Conservation (phyloP, 345 rosid genomes). For the Eucalyptus cloeziana region DNA sequence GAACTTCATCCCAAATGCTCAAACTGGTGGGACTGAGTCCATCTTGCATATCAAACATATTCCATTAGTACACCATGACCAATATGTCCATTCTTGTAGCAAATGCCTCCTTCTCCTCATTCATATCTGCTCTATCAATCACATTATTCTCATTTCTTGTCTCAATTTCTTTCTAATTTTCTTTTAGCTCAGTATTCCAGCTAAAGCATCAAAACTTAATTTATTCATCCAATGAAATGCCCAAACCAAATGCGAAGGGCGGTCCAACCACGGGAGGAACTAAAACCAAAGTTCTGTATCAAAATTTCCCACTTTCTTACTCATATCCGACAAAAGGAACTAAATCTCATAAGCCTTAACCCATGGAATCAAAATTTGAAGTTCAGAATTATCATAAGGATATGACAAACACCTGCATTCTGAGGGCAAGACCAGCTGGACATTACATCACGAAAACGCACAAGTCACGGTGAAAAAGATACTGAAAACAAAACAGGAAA, state of each 20-base stretch:
- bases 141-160: background rate
- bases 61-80: background rate
- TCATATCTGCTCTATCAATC: background rate
- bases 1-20: background rate
- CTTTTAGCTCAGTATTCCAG: background rate
- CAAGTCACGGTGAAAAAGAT: background rate
- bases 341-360: background rate
- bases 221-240: background rate
- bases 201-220: background rate
- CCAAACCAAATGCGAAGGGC: background rate
- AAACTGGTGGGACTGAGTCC: background rate
- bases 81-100: background rate
- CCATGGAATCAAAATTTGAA: background rate
- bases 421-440: background rate
- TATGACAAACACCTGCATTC: background rate
- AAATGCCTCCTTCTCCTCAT: background rate
- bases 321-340: background rate
- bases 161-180: background rate
- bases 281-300: background rate
- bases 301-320: background rate
- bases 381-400: background rate
- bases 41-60: background rate
- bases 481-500: background rate
- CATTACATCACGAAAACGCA: background rate
- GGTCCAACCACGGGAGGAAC: background rate